Conservation (phyloP, 106 monocot species). For the Triglochin maritima region DNA sequence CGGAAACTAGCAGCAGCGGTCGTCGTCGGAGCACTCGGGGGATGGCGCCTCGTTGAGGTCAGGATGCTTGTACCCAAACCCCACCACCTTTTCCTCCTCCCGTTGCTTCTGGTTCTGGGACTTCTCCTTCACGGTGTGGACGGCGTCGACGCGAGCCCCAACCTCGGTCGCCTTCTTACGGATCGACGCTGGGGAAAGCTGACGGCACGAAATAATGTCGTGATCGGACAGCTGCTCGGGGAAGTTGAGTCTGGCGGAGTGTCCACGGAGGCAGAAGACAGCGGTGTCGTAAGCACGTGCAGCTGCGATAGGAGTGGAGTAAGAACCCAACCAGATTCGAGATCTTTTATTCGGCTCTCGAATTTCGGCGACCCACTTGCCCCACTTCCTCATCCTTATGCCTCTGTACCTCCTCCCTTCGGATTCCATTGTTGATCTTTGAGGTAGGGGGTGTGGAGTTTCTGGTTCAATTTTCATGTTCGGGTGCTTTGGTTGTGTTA, state of each 20-base stretch:
- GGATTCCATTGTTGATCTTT: background rate
- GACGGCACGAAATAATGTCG: background rate
- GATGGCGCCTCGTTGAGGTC: conserved; percentile 52
- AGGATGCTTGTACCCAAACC: conserved; percentile 30
- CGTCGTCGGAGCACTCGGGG: conserved; percentile 20
- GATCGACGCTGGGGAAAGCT: conserved; percentile 19
- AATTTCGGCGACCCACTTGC: conserved; percentile 23
- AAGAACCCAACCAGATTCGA: conserved; percentile 48
- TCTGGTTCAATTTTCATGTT: background rate
- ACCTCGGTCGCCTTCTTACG: conserved; percentile 44
- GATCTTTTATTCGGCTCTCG: conserved; percentile 31
- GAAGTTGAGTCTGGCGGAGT: conserved; percentile 31
- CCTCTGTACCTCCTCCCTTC: conserved; percentile 24
- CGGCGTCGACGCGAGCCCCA: conserved; percentile 31
- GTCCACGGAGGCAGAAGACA: conserved; percentile 8
- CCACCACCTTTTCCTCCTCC: background rate
- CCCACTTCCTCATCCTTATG: conserved; percentile 42
- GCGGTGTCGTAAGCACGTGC: conserved; percentile 20
- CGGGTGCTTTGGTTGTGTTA: background rate
- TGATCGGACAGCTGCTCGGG: conserved; percentile 18
- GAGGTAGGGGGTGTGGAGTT: background rate
- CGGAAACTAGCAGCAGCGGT: background rate
- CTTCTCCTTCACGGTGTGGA: conserved; percentile 12
- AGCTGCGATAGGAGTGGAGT: conserved; percentile 19
- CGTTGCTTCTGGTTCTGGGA: background rate